Base-by-base conservation (phyloP, 345 rosid genomes). In the Eucalyptus guilfoylei region DNA sequence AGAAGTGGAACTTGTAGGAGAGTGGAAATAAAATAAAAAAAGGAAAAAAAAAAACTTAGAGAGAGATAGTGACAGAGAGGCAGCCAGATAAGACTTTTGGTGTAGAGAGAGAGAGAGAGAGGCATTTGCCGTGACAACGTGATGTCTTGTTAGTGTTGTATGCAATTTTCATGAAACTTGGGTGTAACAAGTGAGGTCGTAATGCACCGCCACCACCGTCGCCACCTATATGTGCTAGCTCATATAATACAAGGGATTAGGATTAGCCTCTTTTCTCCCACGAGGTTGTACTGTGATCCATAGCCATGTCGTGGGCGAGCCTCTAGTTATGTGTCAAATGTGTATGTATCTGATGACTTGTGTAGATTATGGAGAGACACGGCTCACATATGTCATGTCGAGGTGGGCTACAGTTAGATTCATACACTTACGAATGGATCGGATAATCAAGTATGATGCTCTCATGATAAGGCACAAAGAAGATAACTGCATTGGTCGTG, bases 31-130 rank as follows among this genome's bases (percentile, higher is more conserved):
- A 92, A 92, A 80, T 91, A 91, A 72, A 67, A 88, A 14, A 88
- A 9, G 1, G 9, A 4, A 76, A 21, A 47, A 88, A 89, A 88
- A 91, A 91, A 85, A 12, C 26, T 13, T 30, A 42, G 86, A 60
- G 42, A 72, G 80, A 83, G 86, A 87, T 87, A 64, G 89, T 47
- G 94, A 93, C 96, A 95, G 95, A 88, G 92, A 93, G 93, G 94
- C 95, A 91, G 94, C 95, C 95, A 95, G 94, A 89, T 92, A 81
- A 54, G 86, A 34, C 88, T 87, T 92, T 87, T 21, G 83, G 83
- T 76, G 45, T 5, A 37, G 45, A 72, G 44, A 72, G 44, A 32
- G 80, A 32, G 80, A 14, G 76, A 16, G 80, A 15, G 80, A 15
- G 13, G 26, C 26, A 72, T 40, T 40, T 72, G 13, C 8, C 45